Evolutionary conservation across 176 grass and related monocot species (phyloP).

Genomic region (Tillandsia leiboldiana): DNA sequence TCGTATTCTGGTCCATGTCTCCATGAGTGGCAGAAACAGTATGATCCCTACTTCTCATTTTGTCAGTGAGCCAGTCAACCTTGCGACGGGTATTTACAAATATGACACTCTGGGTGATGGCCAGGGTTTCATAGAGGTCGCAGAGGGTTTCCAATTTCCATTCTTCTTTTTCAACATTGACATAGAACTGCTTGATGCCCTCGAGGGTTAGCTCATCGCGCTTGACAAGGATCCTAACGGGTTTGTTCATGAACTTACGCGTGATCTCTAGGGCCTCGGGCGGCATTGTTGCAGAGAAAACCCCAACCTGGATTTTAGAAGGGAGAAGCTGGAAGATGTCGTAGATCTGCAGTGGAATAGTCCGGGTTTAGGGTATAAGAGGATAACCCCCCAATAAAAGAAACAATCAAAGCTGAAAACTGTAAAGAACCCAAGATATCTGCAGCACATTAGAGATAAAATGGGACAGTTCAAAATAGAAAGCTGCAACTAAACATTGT

Average conservation of each 20-base stretch:
- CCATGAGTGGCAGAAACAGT: neutral
- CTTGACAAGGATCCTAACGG: conserved; percentile 10
- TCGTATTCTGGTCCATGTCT: conserved; percentile 13
- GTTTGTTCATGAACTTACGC: conserved; percentile 14
- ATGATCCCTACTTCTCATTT: conserved; percentile 1
- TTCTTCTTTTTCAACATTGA: conserved; percentile 3
- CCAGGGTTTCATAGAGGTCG: conserved; percentile 5
- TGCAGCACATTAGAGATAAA: no score
- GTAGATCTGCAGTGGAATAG: neutral
- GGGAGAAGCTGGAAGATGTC: conserved; percentile 5
- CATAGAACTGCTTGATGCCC: conserved; percentile 12
- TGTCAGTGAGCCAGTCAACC: conserved; percentile 12
- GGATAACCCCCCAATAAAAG: neutral
- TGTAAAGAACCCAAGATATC: no score
- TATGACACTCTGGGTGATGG: conserved; percentile 3
- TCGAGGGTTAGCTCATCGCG: conserved; percentile 9
- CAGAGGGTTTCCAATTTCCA: conserved; percentile 11
- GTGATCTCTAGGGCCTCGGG: conserved; percentile 3
- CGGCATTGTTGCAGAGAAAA: conserved; percentile 22
- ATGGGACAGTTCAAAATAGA: no score
- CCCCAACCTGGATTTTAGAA: conserved; percentile 5
- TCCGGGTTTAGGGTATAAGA: neutral
- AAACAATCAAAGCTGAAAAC: neutral
- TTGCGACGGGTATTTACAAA: conserved; percentile 8
- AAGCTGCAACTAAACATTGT: no score